A percentile compares a stretch with the other conserved stretches of the same genome.
phyloP scores from a whole-genome alignment of 1,139 yeast genomes.

The Yamadazyma taylorii region DNA sequence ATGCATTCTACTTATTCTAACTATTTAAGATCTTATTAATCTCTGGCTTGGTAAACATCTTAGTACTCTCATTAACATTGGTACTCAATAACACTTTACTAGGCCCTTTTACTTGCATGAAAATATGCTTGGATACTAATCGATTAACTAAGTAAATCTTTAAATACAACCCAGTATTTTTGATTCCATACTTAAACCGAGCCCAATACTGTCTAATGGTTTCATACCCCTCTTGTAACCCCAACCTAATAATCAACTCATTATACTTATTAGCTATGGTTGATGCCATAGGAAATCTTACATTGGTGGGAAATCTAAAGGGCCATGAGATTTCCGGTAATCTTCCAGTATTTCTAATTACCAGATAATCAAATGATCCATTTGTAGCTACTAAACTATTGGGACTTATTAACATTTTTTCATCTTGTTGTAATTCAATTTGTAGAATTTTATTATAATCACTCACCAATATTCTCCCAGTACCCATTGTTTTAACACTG shows the following conservation, averaged over 20 bases:
- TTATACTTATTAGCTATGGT: no score
- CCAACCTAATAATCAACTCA: no score
- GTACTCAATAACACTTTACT: conserved; percentile 24
- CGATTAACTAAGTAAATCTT: conserved; percentile 15
- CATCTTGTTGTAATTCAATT: conserved; percentile 28
- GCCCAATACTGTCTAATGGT: neutral
- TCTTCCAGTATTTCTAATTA: neutral
- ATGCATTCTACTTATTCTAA: no score
- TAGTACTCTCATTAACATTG: conserved; percentile 15
- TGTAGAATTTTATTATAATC: conserved; percentile 36
- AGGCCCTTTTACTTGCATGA: conserved; percentile 28
- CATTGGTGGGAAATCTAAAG: neutral
- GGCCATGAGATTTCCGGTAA: neutral
- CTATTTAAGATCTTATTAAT: conserved; percentile 6
- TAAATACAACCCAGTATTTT: conserved; percentile 10
- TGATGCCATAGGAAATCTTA: neutral
- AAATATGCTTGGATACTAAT: conserved; percentile 21
- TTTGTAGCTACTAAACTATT: conserved; percentile 36
- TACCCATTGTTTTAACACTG: conserved; percentile 29
- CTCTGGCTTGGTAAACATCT: conserved; percentile 25
- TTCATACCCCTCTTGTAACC: neutral
- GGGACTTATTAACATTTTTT: conserved; percentile 36
- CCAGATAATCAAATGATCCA: conserved; percentile 1
- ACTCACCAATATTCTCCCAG: conserved; percentile 38
- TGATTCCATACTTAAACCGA: conserved; percentile 7